A percentile compares a stretch with the other conserved stretches of the same genome.
phyloP scores from a whole-genome alignment of 805 yeast species.

The Teunomyces panamensis region DNA sequence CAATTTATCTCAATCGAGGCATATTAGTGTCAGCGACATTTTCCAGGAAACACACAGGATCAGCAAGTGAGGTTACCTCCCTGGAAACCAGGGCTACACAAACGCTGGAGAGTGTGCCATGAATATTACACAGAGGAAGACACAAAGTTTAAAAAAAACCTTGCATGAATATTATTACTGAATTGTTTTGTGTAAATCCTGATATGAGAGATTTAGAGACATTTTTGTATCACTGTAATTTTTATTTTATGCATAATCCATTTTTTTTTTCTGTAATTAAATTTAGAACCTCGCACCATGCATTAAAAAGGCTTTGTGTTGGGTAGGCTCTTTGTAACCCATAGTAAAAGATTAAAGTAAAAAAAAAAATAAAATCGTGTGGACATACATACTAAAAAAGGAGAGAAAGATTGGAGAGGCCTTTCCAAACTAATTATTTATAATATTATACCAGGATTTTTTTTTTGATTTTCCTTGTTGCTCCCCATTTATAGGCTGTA shows the following conservation, averaged over 20 bases:
- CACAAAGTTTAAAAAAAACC: conserved; percentile 1
- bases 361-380: background rate
- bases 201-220: background rate
- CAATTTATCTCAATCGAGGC: background rate
- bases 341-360: background rate
- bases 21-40: background rate
- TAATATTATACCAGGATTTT: background rate
- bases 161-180: background rate
- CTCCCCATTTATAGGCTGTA: conserved; percentile 1
- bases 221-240: background rate
- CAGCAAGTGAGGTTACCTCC: background rate
- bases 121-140: background rate
- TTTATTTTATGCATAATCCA: background rate
- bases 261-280: conserved; percentile 1
- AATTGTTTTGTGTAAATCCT: background rate
- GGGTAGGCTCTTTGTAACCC: background rate
- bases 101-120: background rate
- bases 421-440: background rate
- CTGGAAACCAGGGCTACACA: background rate
- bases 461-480: conserved; percentile 1
- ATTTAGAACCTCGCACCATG: conserved; percentile 3
- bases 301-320: background rate
- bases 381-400: background rate
- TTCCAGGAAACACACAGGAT: background rate
- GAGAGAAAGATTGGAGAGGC: conserved; percentile 3